Evolutionary conservation across 768 basidiomycete species (phyloP).

Genomic region (Mrakia blollopis): DNA sequence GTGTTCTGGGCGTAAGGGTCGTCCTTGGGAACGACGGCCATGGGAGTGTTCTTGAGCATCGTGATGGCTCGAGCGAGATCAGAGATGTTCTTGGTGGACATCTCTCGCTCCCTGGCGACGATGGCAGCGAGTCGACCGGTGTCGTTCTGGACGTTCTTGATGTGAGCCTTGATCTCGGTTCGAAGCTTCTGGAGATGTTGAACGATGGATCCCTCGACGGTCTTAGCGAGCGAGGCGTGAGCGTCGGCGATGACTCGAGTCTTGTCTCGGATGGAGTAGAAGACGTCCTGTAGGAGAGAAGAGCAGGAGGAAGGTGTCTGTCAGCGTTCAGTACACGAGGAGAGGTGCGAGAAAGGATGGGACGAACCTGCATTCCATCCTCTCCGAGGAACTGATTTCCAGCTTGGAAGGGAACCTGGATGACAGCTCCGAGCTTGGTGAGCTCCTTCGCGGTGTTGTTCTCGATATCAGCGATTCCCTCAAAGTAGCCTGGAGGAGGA

Average conservation of each 20-base stretch:
- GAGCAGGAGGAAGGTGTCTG: not conserved
- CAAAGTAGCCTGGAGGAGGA: slow-evolving; percentile 59
- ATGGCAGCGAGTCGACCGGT: slow-evolving; percentile 84
- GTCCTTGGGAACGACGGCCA: slow-evolving; percentile 68
- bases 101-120: slow-evolving; percentile 89
- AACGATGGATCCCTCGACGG: slow-evolving; percentile 93
- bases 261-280: slow-evolving; percentile 87
- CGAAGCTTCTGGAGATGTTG: slow-evolving; percentile 95
- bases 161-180: slow-evolving; percentile 93
- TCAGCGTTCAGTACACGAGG: not conserved
- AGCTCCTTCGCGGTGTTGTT: slow-evolving; percentile 90
- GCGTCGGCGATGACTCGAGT: slow-evolving; percentile 90
- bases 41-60: slow-evolving; percentile 91
- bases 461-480: slow-evolving; percentile 69
- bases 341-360: not conserved
- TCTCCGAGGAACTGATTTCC: slow-evolving; percentile 99
- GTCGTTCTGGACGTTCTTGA: slow-evolving; percentile 93
- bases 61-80: slow-evolving; percentile 82
- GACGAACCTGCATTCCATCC: slow-evolving; percentile 67
- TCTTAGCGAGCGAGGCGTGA: slow-evolving; percentile 90
- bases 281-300: slow-evolving; percentile 62
- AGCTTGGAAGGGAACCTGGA: slow-evolving; percentile 91
- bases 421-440: slow-evolving; percentile 86
- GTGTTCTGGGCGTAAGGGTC: slow-evolving; percentile 67
- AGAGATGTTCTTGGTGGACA: slow-evolving; percentile 75